These are phyloP conservation scores for Taphrina communis DNA, from an alignment of 1,139 yeast species.

Conservation along the genomic window DNA sequence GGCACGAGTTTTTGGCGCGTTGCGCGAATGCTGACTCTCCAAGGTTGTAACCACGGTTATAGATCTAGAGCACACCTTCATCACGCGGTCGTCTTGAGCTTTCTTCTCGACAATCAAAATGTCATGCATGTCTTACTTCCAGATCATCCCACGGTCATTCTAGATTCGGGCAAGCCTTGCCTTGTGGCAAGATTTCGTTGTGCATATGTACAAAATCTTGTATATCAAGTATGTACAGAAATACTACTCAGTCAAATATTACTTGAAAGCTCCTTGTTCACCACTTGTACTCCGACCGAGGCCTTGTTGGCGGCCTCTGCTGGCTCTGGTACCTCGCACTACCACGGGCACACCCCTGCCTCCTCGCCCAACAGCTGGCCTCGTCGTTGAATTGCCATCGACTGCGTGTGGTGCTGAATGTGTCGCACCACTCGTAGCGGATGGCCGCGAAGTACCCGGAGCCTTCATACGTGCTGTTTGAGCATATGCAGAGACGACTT, in stretches of 20 bases:
- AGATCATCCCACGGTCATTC: too few species aligned
- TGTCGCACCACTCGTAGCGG: slow-evolving; percentile 4
- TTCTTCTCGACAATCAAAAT: too few species aligned
- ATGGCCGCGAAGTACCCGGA: background rate
- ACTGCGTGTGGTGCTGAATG: background rate
- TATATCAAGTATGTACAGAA: background rate
- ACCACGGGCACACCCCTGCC: slow-evolving; percentile 31
- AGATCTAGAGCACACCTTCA: too few species aligned
- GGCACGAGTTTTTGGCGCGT: too few species aligned
- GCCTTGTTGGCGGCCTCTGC: slow-evolving; percentile 36
- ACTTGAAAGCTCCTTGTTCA: slow-evolving; percentile 22
- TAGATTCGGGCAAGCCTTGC: too few species aligned
- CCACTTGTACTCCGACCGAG: slow-evolving; percentile 18
- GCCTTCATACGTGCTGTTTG: slow-evolving; percentile 26
- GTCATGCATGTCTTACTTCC: too few species aligned
- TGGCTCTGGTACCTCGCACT: slow-evolving; percentile 35
- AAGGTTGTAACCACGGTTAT: too few species aligned
- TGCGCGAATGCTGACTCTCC: too few species aligned
- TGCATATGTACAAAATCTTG: background rate
- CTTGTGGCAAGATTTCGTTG: too few species aligned
- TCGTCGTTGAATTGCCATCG: background rate
- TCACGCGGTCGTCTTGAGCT: too few species aligned
- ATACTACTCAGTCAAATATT: background rate
- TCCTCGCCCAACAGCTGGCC: slow-evolving; percentile 13
- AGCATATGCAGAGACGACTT: slow-evolving; percentile 37